phyloP scores from a whole-genome alignment of 108 stramenopile species.

The Cyclostephanos tholiformis region DNA sequence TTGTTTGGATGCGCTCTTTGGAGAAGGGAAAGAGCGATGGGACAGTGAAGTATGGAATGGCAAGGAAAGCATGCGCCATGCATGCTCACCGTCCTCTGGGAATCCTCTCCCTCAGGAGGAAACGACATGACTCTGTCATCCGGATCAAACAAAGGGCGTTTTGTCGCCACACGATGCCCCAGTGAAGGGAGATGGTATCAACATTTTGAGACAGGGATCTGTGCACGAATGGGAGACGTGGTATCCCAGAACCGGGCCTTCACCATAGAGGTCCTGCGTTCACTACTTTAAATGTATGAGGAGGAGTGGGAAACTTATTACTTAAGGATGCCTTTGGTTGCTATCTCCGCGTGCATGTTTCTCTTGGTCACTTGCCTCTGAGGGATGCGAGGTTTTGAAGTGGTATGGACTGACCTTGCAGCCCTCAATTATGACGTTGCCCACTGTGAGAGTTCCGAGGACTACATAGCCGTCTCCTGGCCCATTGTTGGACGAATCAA shows the following conservation, averaged over 20 bases:
- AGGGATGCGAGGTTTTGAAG: conserved; percentile 12
- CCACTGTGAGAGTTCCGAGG: neutral
- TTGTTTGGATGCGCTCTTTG: conserved; percentile 4
- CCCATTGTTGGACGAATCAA: neutral
- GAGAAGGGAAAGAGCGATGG: too few species aligned
- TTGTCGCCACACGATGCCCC: conserved; percentile 29
- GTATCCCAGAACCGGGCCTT: conserved; percentile 28
- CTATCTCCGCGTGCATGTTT: conserved; percentile 11
- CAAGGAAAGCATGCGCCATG: conserved; percentile 12
- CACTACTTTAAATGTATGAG: conserved; percentile 17
- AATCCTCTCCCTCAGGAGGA: conserved; percentile 15
- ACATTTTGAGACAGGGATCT: conserved; percentile 8
- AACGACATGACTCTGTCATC: conserved; percentile 19
- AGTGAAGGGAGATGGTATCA: conserved; percentile 31
- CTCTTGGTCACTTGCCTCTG: conserved; percentile 9
- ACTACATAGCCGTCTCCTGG: conserved; percentile 8
- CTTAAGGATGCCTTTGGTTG: neutral
- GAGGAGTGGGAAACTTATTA: conserved; percentile 6
- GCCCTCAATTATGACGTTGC: conserved; percentile 10
- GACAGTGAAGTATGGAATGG: conserved; percentile 27
- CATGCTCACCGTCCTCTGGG: conserved; percentile 20
- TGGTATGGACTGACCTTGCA: conserved; percentile 5
- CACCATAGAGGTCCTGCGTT: conserved; percentile 22
- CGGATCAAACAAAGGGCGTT: neutral
- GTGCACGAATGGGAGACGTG: conserved; percentile 36